A percentile compares a stretch with the other conserved stretches of the same genome.
Evolutionary conservation across 441 rosid species (phyloP).

Genomic region (Croton laevigatus): DNA sequence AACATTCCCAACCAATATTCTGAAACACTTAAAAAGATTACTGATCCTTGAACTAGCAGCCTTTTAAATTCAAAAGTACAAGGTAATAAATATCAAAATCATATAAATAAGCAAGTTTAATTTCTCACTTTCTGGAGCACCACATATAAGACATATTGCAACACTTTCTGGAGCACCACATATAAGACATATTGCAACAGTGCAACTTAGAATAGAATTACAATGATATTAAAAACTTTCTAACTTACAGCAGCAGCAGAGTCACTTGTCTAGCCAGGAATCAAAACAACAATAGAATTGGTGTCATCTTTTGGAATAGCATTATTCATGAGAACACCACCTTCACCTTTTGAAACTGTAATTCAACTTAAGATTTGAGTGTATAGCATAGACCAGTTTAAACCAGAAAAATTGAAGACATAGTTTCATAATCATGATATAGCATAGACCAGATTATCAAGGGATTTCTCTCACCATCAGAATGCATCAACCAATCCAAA

Average conservation of each 20-base stretch:
- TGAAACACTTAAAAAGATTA: too few relatives aligned
- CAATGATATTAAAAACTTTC: background rate
- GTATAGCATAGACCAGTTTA: too few relatives aligned
- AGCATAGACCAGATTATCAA: background rate
- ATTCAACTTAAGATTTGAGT: background rate
- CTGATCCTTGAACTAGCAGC: background rate
- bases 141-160: background rate
- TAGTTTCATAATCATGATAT: too few relatives aligned
- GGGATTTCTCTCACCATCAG: constrained; percentile 42
- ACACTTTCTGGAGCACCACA: too few relatives aligned
- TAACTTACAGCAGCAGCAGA: constrained; percentile 68
- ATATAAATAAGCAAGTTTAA: background rate
- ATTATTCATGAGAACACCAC: constrained; percentile 24
- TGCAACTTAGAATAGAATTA: background rate
- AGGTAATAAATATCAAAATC: background rate
- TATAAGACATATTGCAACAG: too few relatives aligned
- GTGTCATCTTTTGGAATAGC: constrained; percentile 45
- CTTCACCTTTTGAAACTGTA: constrained; percentile 43
- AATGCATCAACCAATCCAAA: constrained; percentile 69
- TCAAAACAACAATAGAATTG: constrained; percentile 57
- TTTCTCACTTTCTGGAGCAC: background rate
- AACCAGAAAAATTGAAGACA: too few relatives aligned
- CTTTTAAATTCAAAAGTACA: background rate
- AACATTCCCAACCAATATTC: background rate
- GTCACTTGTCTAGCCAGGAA: constrained; percentile 90